Evolutionary conservation across 352 stramenopile species (phyloP).

Genomic region (Globisporangium solare): DNA sequence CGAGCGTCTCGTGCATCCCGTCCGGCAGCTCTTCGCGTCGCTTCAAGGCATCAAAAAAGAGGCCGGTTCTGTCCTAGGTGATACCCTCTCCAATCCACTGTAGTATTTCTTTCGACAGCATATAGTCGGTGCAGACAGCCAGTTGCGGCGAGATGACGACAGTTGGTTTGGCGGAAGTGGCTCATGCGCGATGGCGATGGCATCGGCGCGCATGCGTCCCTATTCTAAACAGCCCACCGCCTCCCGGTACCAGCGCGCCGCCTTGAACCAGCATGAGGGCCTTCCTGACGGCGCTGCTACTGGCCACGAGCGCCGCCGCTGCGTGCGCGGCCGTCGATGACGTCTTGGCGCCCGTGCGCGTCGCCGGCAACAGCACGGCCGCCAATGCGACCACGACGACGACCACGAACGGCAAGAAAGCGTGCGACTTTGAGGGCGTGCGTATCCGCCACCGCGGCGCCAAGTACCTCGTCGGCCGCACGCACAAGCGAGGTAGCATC

Average conservation of each 20-base stretch:
- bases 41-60: too few relatives aligned
- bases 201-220: too few relatives aligned
- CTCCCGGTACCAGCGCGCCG: too few relatives aligned
- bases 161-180: too few relatives aligned
- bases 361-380: background rate
- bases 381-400: background rate
- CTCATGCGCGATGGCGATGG: too few relatives aligned
- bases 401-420: background rate
- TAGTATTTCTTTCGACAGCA: background rate
- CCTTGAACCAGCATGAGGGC: too few relatives aligned
- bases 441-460: conserved; percentile 34
- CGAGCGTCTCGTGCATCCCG: conserved; percentile 2
- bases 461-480: conserved; percentile 45
- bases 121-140: background rate
- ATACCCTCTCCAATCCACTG: too few relatives aligned
- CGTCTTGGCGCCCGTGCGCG: conserved; percentile 3
- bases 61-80: too few relatives aligned
- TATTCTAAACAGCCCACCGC: too few relatives aligned
- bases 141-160: background rate
- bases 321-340: conserved; percentile 2
- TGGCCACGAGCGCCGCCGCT: background rate
- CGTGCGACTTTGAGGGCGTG: conserved; percentile 42
- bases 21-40: background rate
- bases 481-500: conserved; percentile 45
- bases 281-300: background rate